These are phyloP conservation scores for Cerrena zonata DNA, from an alignment of 1,284 basidiomycete genomes.

Conservation along the genomic window DNA sequence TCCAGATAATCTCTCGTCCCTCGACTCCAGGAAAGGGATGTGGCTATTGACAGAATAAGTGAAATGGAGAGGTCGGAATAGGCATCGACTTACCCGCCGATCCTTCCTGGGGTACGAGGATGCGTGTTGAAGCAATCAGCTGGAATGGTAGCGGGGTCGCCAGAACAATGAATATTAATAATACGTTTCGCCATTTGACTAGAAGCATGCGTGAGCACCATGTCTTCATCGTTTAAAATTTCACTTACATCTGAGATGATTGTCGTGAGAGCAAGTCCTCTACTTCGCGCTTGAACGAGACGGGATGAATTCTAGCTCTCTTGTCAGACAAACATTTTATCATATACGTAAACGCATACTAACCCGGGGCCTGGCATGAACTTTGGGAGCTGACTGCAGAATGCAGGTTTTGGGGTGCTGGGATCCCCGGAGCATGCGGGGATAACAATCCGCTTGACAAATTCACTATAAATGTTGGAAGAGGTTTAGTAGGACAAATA, in stretches of 20 bases:
- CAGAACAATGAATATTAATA: neutral
- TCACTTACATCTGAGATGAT: too few species aligned
- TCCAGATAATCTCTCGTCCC: neutral
- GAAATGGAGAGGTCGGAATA: neutral
- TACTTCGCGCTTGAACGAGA: too few species aligned
- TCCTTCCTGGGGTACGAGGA: neutral
- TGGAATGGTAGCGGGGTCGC: neutral
- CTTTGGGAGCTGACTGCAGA: slow-evolving; percentile 1
- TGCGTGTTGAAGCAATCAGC: neutral
- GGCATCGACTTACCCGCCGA: neutral
- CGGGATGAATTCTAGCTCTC: neutral
- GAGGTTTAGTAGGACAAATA: neutral
- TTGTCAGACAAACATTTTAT: too few species aligned
- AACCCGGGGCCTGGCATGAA: too few species aligned
- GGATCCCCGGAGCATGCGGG: neutral
- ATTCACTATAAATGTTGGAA: neutral
- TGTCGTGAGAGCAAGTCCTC: too few species aligned
- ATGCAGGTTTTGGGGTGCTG: neutral
- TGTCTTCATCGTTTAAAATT: too few species aligned
- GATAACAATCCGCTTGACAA: neutral
- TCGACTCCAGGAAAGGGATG: neutral
- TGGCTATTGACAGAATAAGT: neutral
- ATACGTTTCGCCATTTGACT: neutral
- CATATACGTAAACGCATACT: too few species aligned
- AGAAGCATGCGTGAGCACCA: too few species aligned